These are phyloP conservation scores for Amanita thiersii DNA, from an alignment of 768 basidiomycete genomes.

Conservation along the genomic window DNA sequence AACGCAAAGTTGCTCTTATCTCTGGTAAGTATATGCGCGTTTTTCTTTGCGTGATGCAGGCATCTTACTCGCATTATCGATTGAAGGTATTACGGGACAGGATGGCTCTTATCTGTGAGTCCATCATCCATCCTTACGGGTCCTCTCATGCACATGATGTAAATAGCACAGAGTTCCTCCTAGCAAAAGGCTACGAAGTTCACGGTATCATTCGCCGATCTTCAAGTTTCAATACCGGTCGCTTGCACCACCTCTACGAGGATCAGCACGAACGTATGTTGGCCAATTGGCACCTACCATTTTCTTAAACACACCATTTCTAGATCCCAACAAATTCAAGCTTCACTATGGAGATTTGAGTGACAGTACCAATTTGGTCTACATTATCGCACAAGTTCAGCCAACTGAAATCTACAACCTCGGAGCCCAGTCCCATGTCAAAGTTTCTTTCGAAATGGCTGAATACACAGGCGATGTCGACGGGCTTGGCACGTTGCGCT, in stretches of 20 bases:
- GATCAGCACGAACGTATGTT: slow-evolving; percentile 86
- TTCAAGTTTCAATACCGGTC: slow-evolving; percentile 96
- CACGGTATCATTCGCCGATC: slow-evolving; percentile 96
- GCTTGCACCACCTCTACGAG: slow-evolving; percentile 87
- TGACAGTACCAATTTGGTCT: slow-evolving; percentile 95
- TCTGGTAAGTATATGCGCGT: slow-evolving; percentile 48
- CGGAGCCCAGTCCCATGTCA: slow-evolving; percentile 96
- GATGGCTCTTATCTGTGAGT: slow-evolving; percentile 91
- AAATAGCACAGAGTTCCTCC: slow-evolving; percentile 69
- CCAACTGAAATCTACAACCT: slow-evolving; percentile 98
- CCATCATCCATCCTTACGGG: slow-evolving; percentile 5
- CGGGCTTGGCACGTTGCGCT: slow-evolving; percentile 87
- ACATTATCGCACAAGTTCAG: slow-evolving; percentile 90
- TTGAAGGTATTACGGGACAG: slow-evolving; percentile 86
- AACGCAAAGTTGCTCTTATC: slow-evolving; percentile 90
- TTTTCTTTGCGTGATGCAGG: slow-evolving; percentile 4
- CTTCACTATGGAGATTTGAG: slow-evolving; percentile 89
- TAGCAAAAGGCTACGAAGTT: slow-evolving; percentile 85
- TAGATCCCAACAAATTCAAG: slow-evolving; percentile 72
- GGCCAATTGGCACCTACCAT: neutral
- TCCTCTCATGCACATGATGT: slow-evolving; percentile 7
- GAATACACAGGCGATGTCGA: slow-evolving; percentile 99
- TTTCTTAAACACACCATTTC: slow-evolving; percentile 3
- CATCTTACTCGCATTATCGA: slow-evolving; percentile 10
- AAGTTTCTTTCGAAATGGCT: slow-evolving; percentile 99